Evolutionary conservation across 1,284 basidiomycete genomes (phyloP).

Genomic region (Gomphus sp.): DNA sequence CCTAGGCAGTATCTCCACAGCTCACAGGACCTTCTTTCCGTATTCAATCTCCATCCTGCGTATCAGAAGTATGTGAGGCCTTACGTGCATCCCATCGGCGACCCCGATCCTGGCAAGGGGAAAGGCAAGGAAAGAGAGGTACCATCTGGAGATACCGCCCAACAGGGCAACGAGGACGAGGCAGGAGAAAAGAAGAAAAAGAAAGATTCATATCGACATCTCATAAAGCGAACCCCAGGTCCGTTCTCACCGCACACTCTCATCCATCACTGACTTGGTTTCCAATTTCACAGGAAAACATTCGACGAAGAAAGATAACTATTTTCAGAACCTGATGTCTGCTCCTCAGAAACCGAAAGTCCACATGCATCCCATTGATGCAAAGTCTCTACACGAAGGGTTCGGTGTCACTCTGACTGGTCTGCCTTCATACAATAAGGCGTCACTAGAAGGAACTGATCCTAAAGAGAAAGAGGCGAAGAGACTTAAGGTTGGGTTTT

Average conservation of each 20-base stretch:
- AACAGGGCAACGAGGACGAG: slow-evolving; percentile 39
- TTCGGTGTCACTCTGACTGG: slow-evolving; percentile 43
- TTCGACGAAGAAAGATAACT: slow-evolving; percentile 75
- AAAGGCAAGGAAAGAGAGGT: slow-evolving; percentile 38
- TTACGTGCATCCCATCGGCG: slow-evolving; percentile 22
- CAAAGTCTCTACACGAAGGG: slow-evolving; percentile 57
- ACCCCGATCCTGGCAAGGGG: slow-evolving; percentile 38
- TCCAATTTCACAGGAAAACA: slow-evolving; percentile 48
- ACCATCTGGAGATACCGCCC: slow-evolving; percentile 27
- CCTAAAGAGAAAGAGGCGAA: slow-evolving; percentile 8
- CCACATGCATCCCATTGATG: slow-evolving; percentile 55
- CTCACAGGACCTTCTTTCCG: slow-evolving; percentile 65
- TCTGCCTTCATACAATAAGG: slow-evolving; percentile 12
- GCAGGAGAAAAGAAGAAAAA: slow-evolving; percentile 54
- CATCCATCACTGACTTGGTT: slow-evolving; percentile 9
- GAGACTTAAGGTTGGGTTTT: slow-evolving; percentile 16
- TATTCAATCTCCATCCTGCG: slow-evolving; percentile 55
- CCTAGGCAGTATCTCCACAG: slow-evolving; percentile 23
- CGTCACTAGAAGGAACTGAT: slow-evolving; percentile 9
- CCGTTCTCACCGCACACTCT: slow-evolving; percentile 21
- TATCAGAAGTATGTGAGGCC: slow-evolving; percentile 71
- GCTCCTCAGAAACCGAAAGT: slow-evolving; percentile 64
- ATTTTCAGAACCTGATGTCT: slow-evolving; percentile 53
- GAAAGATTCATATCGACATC: slow-evolving; percentile 66
- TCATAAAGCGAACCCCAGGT: slow-evolving; percentile 71